These are phyloP conservation scores for Inonotus hispidus DNA, from an alignment of 1,284 basidiomycete genomes.

Conservation along the genomic window DNA sequence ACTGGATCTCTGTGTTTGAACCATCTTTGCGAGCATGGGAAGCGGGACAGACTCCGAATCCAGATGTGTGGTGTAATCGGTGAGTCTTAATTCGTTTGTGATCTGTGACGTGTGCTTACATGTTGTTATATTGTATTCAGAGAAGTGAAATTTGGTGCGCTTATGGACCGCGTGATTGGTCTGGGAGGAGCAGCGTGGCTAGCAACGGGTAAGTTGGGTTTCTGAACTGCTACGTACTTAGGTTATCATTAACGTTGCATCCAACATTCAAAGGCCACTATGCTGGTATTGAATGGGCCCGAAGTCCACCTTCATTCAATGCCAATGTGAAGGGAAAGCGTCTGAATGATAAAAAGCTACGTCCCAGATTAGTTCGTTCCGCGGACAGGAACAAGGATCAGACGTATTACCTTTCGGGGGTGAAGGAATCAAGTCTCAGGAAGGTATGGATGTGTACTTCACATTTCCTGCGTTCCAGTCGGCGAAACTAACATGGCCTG, in stretches of 20 bases:
- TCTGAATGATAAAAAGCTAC: slow-evolving; percentile 21
- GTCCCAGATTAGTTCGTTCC: slow-evolving; percentile 63
- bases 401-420: slow-evolving; percentile 86
- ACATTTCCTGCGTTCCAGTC: background rate
- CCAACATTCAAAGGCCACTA: slow-evolving; percentile 68
- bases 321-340: background rate
- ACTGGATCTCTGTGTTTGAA: slow-evolving; percentile 87
- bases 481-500: background rate
- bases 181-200: slow-evolving; percentile 45
- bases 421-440: slow-evolving; percentile 56
- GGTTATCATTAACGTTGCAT: background rate
- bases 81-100: slow-evolving; percentile 28
- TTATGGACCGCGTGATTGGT: slow-evolving; percentile 59
- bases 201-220: slow-evolving; percentile 60
- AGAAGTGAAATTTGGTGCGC: slow-evolving; percentile 91
- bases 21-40: slow-evolving; percentile 78
- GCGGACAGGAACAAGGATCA: slow-evolving; percentile 82
- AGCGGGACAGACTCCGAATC: slow-evolving; percentile 81
- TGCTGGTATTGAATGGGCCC: slow-evolving; percentile 61
- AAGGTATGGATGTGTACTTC: slow-evolving; percentile 24
- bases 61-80: slow-evolving; percentile 93
- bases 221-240: background rate
- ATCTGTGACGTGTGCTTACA: background rate
- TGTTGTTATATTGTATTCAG: slow-evolving; percentile 33
- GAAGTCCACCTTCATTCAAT: slow-evolving; percentile 18